Base-by-base conservation (phyloP, 805 yeast genomes). In the Candida stauntonica region DNA sequence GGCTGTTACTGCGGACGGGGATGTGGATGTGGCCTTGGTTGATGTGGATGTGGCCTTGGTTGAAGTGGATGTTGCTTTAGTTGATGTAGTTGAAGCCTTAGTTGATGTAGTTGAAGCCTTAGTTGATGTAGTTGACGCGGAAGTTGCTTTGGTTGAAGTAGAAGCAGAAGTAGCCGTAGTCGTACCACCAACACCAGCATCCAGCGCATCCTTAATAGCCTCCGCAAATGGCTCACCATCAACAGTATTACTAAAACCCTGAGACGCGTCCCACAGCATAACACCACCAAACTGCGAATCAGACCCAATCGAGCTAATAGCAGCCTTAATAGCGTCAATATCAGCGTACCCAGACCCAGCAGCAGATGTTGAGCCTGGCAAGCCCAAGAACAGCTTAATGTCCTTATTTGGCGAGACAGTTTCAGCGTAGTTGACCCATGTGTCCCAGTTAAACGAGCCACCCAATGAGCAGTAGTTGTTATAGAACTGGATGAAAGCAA, bases 221-320 rank as follows among this genome's bases (percentile, higher is more conserved):
- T 54, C 57, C 12, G 70, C 71, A 44, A 70, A 74, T 12, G 69
- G 45, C 18, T 46, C 52, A 26, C 74, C 81, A 42, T 66, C 66
- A 26, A 67, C 66, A 33, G 57, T 52, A 38, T 70, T 66, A 47
- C 75, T 70, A 42, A 67, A 60, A 26, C 77, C 87, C 55, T 82
- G 86, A 38, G 91, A 81, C 29, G 95, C 95, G 61, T 87, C 95
- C 97, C 98, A 89, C 41, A 88, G 62, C 70, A 82, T 76, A 53
- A 91, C 74, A 53, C 98, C 98, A 43, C 95, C 97, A 54, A 89
- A 86, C 51, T 72, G 71, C 15, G 75, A 75, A 47, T 76, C 77
- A 8, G 81, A 68, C 13, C 87, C 85, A 50, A 89, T 75, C 24
- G 88, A 84, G 17, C 82, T 82, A 49, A 88, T 74, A 44, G 76